These are phyloP conservation scores for Trypanosoma cruzi DNA, from an alignment of 208 protist species.

Conservation along the genomic window DNA sequence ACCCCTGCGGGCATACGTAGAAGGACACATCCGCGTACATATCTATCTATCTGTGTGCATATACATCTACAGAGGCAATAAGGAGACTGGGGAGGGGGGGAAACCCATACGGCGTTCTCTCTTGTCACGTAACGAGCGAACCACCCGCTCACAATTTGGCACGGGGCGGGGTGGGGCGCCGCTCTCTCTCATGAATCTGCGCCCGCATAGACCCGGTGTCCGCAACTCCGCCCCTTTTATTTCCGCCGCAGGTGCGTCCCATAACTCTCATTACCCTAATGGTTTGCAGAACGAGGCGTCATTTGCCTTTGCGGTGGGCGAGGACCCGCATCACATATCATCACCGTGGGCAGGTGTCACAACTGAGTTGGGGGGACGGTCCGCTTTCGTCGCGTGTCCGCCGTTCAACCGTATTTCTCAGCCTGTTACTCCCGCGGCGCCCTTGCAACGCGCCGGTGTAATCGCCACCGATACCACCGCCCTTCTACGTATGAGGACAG, in stretches of 20 bases:
- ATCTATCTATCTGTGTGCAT: no score
- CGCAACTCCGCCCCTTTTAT: slow-evolving; percentile 25
- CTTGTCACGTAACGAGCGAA: background rate
- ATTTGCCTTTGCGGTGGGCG: background rate
- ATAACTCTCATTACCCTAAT: background rate
- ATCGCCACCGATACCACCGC: background rate
- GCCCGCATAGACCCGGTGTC: slow-evolving; percentile 15
- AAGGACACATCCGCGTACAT: no score
- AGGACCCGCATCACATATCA: background rate
- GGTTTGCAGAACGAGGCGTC: background rate
- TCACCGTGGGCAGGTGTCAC: background rate
- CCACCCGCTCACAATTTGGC: background rate
- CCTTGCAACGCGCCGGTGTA: background rate
- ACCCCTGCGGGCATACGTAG: no score
- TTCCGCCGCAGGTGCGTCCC: background rate
- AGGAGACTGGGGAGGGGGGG: background rate
- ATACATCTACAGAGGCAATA: no score
- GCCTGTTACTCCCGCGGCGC: background rate
- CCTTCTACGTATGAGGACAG: slow-evolving; percentile 1
- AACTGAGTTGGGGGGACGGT: background rate
- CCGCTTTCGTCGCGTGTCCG: background rate
- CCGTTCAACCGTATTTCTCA: background rate
- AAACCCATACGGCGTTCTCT: background rate
- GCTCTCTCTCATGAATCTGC: slow-evolving; percentile 13
- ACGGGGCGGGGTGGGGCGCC: slow-evolving; percentile 5